Base-by-base conservation (phyloP, 2,329 filamentous ascomycete genomes). In the Aspergillus sp. region DNA sequence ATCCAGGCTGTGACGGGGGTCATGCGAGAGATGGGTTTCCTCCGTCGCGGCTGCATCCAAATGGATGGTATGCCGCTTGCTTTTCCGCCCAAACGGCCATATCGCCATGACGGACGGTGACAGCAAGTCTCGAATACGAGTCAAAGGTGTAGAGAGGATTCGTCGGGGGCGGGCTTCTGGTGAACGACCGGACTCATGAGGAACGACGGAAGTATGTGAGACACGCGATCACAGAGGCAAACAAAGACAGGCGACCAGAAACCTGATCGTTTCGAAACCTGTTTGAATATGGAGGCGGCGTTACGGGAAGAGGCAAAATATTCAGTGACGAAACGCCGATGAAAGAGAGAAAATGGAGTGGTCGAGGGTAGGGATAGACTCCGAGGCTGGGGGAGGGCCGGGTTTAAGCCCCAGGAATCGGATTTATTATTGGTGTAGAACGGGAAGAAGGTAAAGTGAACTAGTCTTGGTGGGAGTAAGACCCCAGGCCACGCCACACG, bases 51-150 rank as follows among this genome's bases (percentile, higher is more conserved):
- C 78, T 65, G 78, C 72, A 63, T 80, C 80, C 54, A 79, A 73
- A 60, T 81, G 72, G 61, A 79, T 80, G 61, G 79, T 81, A 70
- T 83, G 83, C 73, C 85, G 85, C 72, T 84, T 86, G 73, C 82
- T 86, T 74, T 81, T 86, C 66, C 87, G 85, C 73, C 86, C 81
- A 73, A 95, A 95, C 56, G 86, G 89, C 90, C 90, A 95, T 72
- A 92, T 77, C 69, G 86, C 84, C 89, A 93, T 93, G 64, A 61
- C 67, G 66, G 46, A 58, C 50, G 50, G 38, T 60, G 48, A 51
- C 51, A 45, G 48, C 40, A 26, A 49, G 42, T 49, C 50, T 53
- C 49, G 43, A 50, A 58, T 47, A 52, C 54, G 49, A 57, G 54
- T 63, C 60, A 63, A 60, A 54, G 35, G 55, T 51, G 51, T 47